These are phyloP conservation scores for Urtica urens DNA, from an alignment of 306 rosid genomes.

Conservation along the genomic window DNA sequence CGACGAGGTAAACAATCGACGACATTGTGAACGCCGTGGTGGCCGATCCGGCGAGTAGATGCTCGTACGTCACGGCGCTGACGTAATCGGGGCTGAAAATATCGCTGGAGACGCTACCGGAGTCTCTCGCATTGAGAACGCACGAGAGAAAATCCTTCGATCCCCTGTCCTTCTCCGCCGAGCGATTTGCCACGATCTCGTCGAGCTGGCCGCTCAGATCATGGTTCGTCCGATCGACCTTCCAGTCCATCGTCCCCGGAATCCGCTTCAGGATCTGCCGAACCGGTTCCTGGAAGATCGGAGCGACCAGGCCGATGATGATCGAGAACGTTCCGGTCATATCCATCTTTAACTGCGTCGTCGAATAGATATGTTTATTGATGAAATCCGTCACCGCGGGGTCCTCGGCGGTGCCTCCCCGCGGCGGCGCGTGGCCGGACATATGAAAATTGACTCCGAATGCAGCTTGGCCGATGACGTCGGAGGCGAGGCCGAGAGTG, in stretches of 20 bases:
- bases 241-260: constrained; percentile 89
- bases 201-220: constrained; percentile 51
- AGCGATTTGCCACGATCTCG: constrained; percentile 54
- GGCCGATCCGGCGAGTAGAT: constrained; percentile 82
- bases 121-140: constrained; percentile 62
- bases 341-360: constrained; percentile 87
- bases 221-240: constrained; percentile 51
- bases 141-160: constrained; percentile 76
- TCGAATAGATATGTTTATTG: constrained; percentile 70
- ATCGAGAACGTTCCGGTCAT: constrained; percentile 82
- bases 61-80: constrained; percentile 83
- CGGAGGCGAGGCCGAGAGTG: constrained; percentile 68
- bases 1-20: constrained; percentile 59
- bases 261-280: constrained; percentile 71
- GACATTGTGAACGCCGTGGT: constrained; percentile 79
- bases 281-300: constrained; percentile 73
- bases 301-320: constrained; percentile 69
- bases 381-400: constrained; percentile 66
- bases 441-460: constrained; percentile 86
- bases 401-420: constrained; percentile 1
- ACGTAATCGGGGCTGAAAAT: constrained; percentile 61
- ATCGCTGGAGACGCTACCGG: constrained; percentile 34
- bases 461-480: constrained; percentile 75
- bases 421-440: constrained; percentile 24
- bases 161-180: constrained; percentile 28